These are phyloP conservation scores for Carex pumila DNA, from an alignment of 176 grass and related monocot species.

Conservation along the genomic window DNA sequence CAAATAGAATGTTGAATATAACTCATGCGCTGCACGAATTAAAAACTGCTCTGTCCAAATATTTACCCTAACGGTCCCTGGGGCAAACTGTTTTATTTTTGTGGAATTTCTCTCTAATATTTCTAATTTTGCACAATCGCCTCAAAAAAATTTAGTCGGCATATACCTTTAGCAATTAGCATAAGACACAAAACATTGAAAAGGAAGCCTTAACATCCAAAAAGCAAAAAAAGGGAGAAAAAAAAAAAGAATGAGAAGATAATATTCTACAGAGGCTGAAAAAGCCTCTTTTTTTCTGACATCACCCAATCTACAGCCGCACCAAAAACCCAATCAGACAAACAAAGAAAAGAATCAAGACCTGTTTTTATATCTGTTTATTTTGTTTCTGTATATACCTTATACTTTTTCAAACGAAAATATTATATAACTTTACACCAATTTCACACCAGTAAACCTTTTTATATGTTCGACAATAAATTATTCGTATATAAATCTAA, in stretches of 20 bases:
- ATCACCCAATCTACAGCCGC: not conserved
- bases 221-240: not conserved
- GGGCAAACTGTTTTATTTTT: not conserved
- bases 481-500: not conserved
- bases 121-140: not conserved
- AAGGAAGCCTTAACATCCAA: slow-evolving; percentile 15
- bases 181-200: slow-evolving; percentile 1
- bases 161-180: not conserved
- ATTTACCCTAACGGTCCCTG: no score
- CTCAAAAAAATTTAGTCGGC: not conserved
- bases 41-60: no score
- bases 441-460: not conserved
- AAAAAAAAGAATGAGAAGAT: slow-evolving; percentile 2
- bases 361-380: not conserved
- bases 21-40: no score
- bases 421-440: not conserved
- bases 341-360: slow-evolving; percentile 1
- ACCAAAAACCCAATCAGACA: not conserved
- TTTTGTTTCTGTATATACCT: not conserved
- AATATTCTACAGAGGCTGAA: not conserved
- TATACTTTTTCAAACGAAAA: not conserved
- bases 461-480: not conserved
- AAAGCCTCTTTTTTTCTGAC: not conserved
- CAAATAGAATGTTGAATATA: no score
- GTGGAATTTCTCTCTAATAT: not conserved